phyloP scores from a whole-genome alignment of 257 asterid genomes.

The Osmanthus fragrans region DNA sequence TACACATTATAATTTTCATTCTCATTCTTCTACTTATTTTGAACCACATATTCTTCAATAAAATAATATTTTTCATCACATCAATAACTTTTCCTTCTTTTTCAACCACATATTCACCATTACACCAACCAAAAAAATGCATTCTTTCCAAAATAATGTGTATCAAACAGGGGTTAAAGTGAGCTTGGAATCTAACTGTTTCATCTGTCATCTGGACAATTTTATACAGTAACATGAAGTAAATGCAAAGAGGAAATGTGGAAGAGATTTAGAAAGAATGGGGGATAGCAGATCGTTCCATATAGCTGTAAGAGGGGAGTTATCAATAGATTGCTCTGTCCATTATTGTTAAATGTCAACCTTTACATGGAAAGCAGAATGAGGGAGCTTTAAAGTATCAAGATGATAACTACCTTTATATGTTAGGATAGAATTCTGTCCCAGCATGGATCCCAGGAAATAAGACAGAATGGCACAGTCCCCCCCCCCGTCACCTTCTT shows the following conservation, averaged over 20 bases:
- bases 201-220: background rate
- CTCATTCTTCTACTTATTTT: no score
- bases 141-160: no score
- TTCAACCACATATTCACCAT: no score
- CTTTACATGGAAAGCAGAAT: background rate
- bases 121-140: no score
- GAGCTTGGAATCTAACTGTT: background rate
- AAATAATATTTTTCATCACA: no score
- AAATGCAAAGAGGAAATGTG: background rate
- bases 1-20: no score
- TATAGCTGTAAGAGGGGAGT: background rate
- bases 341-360: background rate
- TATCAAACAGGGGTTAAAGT: background rate
- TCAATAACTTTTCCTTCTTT: no score
- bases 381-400: background rate
- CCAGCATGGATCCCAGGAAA: background rate
- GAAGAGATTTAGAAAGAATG: background rate
- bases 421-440: background rate
- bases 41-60: no score
- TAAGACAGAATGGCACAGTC: background rate
- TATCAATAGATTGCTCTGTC: background rate
- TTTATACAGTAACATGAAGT: background rate
- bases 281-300: background rate
- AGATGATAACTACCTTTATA: background rate
- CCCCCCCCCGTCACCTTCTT: background rate